phyloP scores from a whole-genome alignment of 2,329 filamentous ascomycete genomes.

The Microcyclospora pomicola region DNA sequence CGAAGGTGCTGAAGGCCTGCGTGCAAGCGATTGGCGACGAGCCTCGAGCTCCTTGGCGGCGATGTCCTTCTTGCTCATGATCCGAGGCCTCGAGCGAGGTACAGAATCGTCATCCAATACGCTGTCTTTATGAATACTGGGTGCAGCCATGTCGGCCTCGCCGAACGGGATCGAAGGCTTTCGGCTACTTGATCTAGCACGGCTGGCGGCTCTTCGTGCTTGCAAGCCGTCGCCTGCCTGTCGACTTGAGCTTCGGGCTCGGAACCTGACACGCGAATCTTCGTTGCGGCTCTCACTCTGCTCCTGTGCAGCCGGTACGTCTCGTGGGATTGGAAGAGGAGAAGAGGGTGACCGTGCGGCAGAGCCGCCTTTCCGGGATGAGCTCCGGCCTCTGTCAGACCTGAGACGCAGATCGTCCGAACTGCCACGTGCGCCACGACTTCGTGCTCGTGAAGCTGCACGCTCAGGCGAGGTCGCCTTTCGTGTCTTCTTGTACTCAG shows the following conservation, averaged over 20 bases:
- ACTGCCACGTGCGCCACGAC: not conserved
- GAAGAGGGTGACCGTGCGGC: slow-evolving; percentile 60
- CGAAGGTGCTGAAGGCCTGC: slow-evolving; percentile 62
- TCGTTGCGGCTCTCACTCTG: slow-evolving; percentile 34
- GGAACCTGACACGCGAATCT: slow-evolving; percentile 28
- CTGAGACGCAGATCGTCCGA: not conserved
- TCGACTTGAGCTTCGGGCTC: slow-evolving; percentile 38
- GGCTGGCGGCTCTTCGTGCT: slow-evolving; percentile 18
- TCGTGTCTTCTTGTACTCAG: slow-evolving; percentile 1
- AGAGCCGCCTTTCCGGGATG: slow-evolving; percentile 45
- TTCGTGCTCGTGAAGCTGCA: not conserved
- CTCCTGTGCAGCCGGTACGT: slow-evolving; percentile 45
- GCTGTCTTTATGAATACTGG: slow-evolving; percentile 1
- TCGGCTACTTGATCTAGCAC: slow-evolving; percentile 12
- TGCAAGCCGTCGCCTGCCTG: slow-evolving; percentile 22
- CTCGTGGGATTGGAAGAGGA: slow-evolving; percentile 58
- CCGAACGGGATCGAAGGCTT: not conserved
- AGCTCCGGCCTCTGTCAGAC: slow-evolving; percentile 40
- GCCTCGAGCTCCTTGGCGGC: slow-evolving; percentile 75
- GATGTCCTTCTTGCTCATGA: slow-evolving; percentile 28
- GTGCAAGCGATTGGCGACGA: slow-evolving; percentile 67
- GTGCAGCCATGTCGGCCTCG: not conserved
- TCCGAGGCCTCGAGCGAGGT: slow-evolving; percentile 1
- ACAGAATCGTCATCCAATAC: slow-evolving; percentile 3
- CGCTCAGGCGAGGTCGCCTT: not conserved